Base-by-base conservation (phyloP, 2,329 filamentous ascomycete genomes). In the Taxawa tesnikishii region DNA sequence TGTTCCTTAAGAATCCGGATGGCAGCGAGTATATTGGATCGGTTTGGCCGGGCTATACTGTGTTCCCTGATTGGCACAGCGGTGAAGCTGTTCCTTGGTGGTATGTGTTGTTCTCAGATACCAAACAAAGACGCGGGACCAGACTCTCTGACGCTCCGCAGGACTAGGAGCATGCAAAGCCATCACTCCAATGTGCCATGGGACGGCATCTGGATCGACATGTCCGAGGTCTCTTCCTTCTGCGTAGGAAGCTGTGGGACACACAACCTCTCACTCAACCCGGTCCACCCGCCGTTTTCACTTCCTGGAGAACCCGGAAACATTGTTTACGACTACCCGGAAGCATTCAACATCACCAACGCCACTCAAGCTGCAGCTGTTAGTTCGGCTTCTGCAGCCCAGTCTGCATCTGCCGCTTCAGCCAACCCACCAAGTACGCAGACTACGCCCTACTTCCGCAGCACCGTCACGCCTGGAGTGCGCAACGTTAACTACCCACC, bases 201-300 rank as follows among this genome's bases (percentile, higher is more conserved):
- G 43, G 65, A 69, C 34, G 61, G 61, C 3, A 59, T 65, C 38
- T 75, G 71, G 73, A 67, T 75, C 35, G 73, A 76, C 37, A 75
- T 76, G 70, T 65, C 53, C 28, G 73, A 76, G 43, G 70, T 69
- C 3, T 67, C 67, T 6, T 74, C 69, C 0, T 75, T 77, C 58
- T 85, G 80, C 42, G 64, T 78, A 6, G 80, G 81, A 4, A 79
- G 72, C 41, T 85, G 81, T 45, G 81, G 82, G 14, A 73, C 67
- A 15, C 62, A 62, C 2, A 76, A 79, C 31, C 51, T 81, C 25
- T 68, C 68, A 2, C 49, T 78, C 27, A 83, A 84, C 47, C 79
- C 79, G 1, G 73, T 72, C 0, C 77, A 82, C 46, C 75, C 76
- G 5, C 62, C 70, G 0, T 83, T 82, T 46, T 40, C 47, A 5